Conservation (phyloP, 2,329 filamentous ascomycete species). For the Ceratocystis destructans region DNA sequence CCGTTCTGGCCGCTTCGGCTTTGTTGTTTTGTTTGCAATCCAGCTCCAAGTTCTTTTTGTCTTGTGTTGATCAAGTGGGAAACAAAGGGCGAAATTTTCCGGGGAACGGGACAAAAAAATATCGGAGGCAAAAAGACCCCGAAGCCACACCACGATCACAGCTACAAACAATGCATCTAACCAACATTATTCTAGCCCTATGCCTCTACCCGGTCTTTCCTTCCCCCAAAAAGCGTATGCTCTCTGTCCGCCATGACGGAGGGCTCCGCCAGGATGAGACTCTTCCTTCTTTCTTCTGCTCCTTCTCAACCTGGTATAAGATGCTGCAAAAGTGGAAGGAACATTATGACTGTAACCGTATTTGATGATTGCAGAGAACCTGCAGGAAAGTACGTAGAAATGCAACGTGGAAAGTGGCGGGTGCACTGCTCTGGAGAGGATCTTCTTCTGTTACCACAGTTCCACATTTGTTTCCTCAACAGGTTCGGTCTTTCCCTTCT, state of each 20-base stretch:
- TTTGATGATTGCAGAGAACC: neutral
- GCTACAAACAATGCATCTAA: constrained; percentile 1
- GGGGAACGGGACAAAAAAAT: neutral
- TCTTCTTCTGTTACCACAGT: neutral
- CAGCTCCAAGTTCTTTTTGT: neutral
- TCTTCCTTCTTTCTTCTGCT: neutral
- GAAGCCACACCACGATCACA: neutral
- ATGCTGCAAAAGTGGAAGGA: neutral
- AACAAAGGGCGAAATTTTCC: neutral
- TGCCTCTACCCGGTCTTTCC: constrained; percentile 10
- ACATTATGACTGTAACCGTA: neutral
- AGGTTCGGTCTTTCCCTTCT: neutral
- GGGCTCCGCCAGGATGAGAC: neutral
- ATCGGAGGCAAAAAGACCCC: neutral
- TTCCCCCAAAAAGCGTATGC: neutral
- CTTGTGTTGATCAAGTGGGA: neutral
- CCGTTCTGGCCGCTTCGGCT: constrained; percentile 4
- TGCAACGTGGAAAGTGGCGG: constrained; percentile 4
- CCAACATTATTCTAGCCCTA: constrained; percentile 10
- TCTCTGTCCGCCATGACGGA: neutral
- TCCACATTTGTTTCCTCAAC: neutral
- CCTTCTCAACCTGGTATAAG: neutral
- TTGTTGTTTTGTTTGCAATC: constrained; percentile 2
- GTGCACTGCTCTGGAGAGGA: neutral
- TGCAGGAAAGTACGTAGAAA: neutral